Evolutionary conservation across 2,329 filamentous ascomycete genomes (phyloP), one percentile per base, ranked within the genome.

Genomic region (Alternaria gansuensis): DNA sequence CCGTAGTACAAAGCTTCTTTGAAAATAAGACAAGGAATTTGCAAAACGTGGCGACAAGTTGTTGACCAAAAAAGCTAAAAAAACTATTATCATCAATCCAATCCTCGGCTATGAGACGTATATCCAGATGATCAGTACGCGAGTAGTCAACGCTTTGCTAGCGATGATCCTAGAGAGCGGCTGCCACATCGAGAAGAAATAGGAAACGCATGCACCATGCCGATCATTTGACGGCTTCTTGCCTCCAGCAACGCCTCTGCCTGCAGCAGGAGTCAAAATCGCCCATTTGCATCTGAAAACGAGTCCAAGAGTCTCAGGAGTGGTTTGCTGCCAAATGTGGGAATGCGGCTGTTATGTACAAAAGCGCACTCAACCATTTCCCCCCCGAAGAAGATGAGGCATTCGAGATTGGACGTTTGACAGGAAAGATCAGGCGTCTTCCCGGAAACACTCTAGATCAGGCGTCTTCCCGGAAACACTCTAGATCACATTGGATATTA

Each of bases 131-230:
- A 79, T 89, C 57, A 78, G 73, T 5, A 88, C 87, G 0, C 45
- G 65, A 0, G 77, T 82, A 0, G 87, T 87, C 2, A 85, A 89
- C 57, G 43, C 59, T 0, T 62, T 90, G 0, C 75, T 89, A 0
- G 62, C 76, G 0, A 24, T 83, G 0, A 69, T 86, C 6, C 63
- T 68, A 4, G 66, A 81, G 1, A 71, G 83, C 1, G 75, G 75
- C 1, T 88, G 87, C 67, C 79, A 61, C 0, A 68, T 89, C 9
- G 75, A 78, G 0, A 76, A 73, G 39, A 85, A 90, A 17, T 79
- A 89, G 3, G 87, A 90, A 63, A 89, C 87, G 0, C 87, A 90
- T 68, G 82, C 80, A 0, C 84, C 84, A 88, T 60, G 85, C 85
- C 3, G 85, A 89, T 54, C 86, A 89, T 59, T 62, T 88, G 0